Conservation (phyloP, 202 grass and related monocot species). For the Elaeis oleifera region DNA sequence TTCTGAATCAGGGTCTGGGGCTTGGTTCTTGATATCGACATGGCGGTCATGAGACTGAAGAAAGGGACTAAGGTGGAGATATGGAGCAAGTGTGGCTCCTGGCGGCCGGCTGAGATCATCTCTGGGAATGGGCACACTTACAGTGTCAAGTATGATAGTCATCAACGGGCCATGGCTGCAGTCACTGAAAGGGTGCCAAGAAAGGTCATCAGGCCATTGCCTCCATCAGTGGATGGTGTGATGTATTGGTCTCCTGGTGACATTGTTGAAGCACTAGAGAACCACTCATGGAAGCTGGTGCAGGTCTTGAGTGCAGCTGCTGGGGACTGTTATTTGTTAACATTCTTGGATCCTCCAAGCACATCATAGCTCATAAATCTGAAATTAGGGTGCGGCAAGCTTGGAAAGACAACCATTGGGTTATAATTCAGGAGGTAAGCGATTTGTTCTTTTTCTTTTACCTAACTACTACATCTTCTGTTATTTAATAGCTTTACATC, state of each 20-base stretch:
- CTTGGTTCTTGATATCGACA: too few relatives aligned
- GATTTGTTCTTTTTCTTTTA: too few relatives aligned
- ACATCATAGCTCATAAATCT: slow-evolving; percentile 30
- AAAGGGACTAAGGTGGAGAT: slow-evolving; percentile 70
- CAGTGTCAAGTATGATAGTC: slow-evolving; percentile 40
- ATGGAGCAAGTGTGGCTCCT: slow-evolving; percentile 40
- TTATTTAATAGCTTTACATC: neutral
- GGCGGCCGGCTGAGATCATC: slow-evolving; percentile 62
- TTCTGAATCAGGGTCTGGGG: too few relatives aligned
- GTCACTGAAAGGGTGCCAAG: slow-evolving; percentile 50
- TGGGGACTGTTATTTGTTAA: slow-evolving; percentile 37
- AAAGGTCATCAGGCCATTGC: slow-evolving; percentile 51
- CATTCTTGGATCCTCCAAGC: slow-evolving; percentile 38
- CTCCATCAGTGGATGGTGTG: slow-evolving; percentile 17
- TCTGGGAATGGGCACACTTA: slow-evolving; percentile 22
- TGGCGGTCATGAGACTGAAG: slow-evolving; percentile 41
- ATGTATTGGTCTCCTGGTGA: slow-evolving; percentile 41
- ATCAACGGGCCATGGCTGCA: slow-evolving; percentile 4
- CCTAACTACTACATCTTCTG: neutral
- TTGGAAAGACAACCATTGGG: slow-evolving; percentile 60
- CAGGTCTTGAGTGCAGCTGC: slow-evolving; percentile 28
- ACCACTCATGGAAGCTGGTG: slow-evolving; percentile 70
- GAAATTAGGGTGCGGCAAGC: slow-evolving; percentile 46
- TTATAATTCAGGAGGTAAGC: slow-evolving; percentile 30
- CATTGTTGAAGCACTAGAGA: slow-evolving; percentile 59